Base-by-base conservation (phyloP, 371 early-diverging fungal genomes). In the Mortierella sp. region DNA sequence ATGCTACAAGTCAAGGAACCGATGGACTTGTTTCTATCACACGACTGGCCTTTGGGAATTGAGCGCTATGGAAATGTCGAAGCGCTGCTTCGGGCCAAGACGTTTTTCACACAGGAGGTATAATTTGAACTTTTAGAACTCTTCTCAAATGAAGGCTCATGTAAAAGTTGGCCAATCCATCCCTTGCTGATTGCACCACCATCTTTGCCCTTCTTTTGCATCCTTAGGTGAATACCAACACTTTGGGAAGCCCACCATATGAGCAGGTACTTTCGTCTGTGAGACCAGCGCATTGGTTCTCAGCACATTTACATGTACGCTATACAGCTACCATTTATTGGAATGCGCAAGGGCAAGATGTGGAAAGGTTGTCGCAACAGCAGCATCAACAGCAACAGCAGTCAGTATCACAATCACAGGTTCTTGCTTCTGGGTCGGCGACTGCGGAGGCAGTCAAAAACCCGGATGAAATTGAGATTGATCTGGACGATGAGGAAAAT, bases 31-130 rank as follows among this genome's bases (percentile, higher is more conserved):
- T 93, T 98, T 62, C 66, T 97, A 2, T 96, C 97, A 8, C 99
- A 99, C 77, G 99, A 99, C 83, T 99, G 99, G 99, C 99, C 99
- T 0, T 86, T 88, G 28, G 91, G 93, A 5, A 94, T 98, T 32
- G 94, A 95, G 60, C 80, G 87, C 26, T 91, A 92, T 84, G 99
- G 99, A 2, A 86, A 98, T 84, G 67, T 88, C 0, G 57, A 83
- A 0, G 47, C 57, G 43, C 86, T 99, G 52, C 70, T 97, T 26
- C 70, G 83, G 1, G 72, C 43, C 5, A 98, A 98, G 71, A 87
- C 87, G 11, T 93, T 86, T 70, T 94, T 98, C 67, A 73, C 49
- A 26, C 66, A 83, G 8, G 98, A 98, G 86, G 94, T 95, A 81
- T 71, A 66, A 65, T 11, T 54, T 51, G 1, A 9, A 30, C 1